Base-by-base conservation (phyloP, 2,329 filamentous ascomycete species). In the Fusarium sp. region DNA sequence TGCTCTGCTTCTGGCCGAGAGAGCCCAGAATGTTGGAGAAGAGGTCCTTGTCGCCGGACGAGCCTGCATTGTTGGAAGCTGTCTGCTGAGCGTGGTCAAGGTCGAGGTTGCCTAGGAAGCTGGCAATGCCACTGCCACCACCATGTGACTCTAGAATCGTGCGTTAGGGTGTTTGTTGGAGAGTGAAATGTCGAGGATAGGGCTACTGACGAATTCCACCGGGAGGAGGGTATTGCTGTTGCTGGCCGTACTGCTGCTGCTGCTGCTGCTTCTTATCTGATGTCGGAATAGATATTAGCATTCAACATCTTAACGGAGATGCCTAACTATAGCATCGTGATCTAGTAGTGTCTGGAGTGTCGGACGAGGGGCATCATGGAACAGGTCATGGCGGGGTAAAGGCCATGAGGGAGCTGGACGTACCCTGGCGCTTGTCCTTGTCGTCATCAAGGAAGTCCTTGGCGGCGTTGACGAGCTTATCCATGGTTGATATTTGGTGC, bases 1-100 rank as follows among this genome's bases (percentile, higher is more conserved):
- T 77, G 61, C 78, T 73, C 82, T 87, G 86, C 77, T 85, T 86
- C 78, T 86, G 80, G 16, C 80, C 79, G 48, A 89, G 79, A 43
- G 81, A 75, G 56, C 82, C 80, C 34, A 88, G 78, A 61, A 89
- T 79, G 72, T 66, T 78, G 61, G 83, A 82, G 75, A 89, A 89
- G 61, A 89, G 77, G 73, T 82, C 81, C 73, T 76, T 76, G 73
- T 82, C 81, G 51, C 85, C 85, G 27, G 83, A 84, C 36, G 76
- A 78, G 59, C 86, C 85, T 23, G 85, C 83, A 58, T 82, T 80
- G 34, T 81, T 78, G 67, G 80, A 79, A 16, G 87, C 87, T 51
- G 85, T 81, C 58, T 85, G 79, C 59, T 85, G 83, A 7, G 86
- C 85, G 18, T 81, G 80, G 37, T 79, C 77, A 65, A 87, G 79